phyloP scores from a whole-genome alignment of 2,329 filamentous ascomycete genomes.

The Colletotrichum tropicale region DNA sequence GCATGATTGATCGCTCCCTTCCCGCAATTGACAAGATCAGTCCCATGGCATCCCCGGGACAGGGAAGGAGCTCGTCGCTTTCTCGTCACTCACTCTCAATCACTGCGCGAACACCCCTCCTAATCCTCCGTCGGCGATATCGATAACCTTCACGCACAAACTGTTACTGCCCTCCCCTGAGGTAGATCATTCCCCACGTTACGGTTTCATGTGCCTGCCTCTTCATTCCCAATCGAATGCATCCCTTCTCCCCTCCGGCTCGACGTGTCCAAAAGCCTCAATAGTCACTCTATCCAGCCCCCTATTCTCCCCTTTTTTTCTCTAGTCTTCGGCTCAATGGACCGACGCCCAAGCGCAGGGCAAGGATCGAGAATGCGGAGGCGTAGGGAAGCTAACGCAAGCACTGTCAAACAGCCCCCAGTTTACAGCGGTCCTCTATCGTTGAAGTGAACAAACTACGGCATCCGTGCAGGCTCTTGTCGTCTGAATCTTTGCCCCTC shows the following conservation, averaged over 20 bases:
- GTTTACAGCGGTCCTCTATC: neutral
- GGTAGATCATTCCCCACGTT: constrained; percentile 17
- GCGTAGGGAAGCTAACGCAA: neutral
- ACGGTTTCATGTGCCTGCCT: constrained; percentile 8
- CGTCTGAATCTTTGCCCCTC: neutral
- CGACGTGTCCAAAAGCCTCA: neutral
- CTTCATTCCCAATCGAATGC: constrained; percentile 15
- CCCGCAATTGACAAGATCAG: constrained; percentile 9
- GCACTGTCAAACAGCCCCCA: constrained; percentile 4
- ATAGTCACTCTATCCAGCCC: neutral
- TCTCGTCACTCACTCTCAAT: neutral
- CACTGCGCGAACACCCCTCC: neutral
- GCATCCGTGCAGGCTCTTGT: neutral
- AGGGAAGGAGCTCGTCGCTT: constrained; percentile 1
- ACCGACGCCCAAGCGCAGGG: constrained; percentile 6
- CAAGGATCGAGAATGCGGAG: constrained; percentile 3
- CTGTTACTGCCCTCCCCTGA: constrained; percentile 6
- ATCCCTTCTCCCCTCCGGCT: neutral
- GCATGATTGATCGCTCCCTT: constrained; percentile 14
- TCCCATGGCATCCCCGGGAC: neutral
- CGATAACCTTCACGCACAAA: neutral
- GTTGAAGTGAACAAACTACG: neutral
- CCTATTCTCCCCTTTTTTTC: neutral
- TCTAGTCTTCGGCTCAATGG: neutral
- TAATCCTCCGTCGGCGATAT: neutral